These are phyloP conservation scores for Tetracladium setigerum DNA, from an alignment of 495 filamentous ascomycete species.

Conservation along the genomic window DNA sequence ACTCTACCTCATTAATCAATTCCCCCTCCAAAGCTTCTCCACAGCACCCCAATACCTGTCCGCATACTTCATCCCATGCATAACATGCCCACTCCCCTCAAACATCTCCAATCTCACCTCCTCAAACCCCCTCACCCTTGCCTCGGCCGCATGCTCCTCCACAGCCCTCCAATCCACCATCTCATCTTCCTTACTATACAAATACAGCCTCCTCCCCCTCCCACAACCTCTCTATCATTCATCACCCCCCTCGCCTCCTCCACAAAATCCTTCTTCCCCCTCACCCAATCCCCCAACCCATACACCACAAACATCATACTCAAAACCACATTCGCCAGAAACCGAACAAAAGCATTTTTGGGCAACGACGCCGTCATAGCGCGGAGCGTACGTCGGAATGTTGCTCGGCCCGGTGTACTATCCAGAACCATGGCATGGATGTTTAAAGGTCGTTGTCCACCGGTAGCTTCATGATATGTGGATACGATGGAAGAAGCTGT, in stretches of 20 bases:
- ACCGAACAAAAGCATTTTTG: constrained; percentile 10
- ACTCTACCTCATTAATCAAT: constrained; percentile 13
- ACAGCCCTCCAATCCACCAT: constrained; percentile 28
- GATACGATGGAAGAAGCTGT: constrained; percentile 25
- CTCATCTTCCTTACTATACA: constrained; percentile 30
- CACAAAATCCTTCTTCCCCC: constrained; percentile 22
- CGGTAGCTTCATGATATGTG: constrained; percentile 11
- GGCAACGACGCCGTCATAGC: constrained; percentile 20
- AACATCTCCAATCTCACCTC: constrained; percentile 24
- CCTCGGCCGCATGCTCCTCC: constrained; percentile 22
- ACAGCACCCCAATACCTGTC: constrained; percentile 47
- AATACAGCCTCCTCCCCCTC: constrained; percentile 26
- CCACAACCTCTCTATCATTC: constrained; percentile 21
- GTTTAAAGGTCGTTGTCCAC: constrained; percentile 17
- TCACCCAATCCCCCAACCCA: constrained; percentile 15
- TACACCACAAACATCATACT: constrained; percentile 21
- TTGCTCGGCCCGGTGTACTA: constrained; percentile 25
- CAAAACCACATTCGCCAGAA: constrained; percentile 16
- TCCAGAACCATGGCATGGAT: constrained; percentile 28
- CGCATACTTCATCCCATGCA: constrained; percentile 40
- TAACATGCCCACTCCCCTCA: constrained; percentile 26
- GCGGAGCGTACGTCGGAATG: constrained; percentile 30
- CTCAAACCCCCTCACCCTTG: constrained; percentile 11
- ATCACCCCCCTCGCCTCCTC: constrained; percentile 21
- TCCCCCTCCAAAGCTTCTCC: constrained; percentile 33